Evolutionary conservation across 768 basidiomycete species (phyloP).

Genomic region (Tulasnella sp.): DNA sequence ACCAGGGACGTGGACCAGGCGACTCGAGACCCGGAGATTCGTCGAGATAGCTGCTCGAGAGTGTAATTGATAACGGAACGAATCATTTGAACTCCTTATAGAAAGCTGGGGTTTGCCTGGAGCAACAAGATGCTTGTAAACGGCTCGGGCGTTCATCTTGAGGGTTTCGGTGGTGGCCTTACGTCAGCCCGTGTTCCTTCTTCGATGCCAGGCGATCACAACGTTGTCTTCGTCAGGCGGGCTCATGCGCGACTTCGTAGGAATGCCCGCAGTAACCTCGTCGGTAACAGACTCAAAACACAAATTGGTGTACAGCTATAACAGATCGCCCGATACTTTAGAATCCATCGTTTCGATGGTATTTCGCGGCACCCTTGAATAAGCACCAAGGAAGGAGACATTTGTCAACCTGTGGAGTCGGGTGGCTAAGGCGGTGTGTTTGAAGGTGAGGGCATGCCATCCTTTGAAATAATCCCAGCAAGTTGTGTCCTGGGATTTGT

Average conservation of each 20-base stretch:
- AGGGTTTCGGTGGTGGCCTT: background rate
- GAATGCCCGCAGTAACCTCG: background rate
- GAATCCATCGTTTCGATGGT: background rate
- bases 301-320: background rate
- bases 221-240: background rate
- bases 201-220: background rate
- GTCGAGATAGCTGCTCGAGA: background rate
- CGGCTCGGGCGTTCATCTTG: background rate
- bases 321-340: background rate
- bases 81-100: background rate
- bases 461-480: too few species aligned
- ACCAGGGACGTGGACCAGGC: background rate
- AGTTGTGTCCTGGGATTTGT: too few species aligned
- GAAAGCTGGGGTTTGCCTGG: background rate
- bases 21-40: background rate
- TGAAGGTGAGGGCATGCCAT: too few species aligned
- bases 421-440: too few species aligned
- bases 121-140: background rate
- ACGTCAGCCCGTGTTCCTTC: background rate
- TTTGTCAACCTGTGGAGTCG: constrained; percentile 75
- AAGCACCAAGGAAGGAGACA: constrained; percentile 66
- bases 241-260: background rate
- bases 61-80: background rate
- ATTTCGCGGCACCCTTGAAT: constrained; percentile 24
- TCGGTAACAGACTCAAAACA: background rate